A percentile compares a stretch with the other conserved stretches of the same genome.
Conservation (phyloP, 495 filamentous ascomycete genomes). For the Penicillium cinerascens region DNA sequence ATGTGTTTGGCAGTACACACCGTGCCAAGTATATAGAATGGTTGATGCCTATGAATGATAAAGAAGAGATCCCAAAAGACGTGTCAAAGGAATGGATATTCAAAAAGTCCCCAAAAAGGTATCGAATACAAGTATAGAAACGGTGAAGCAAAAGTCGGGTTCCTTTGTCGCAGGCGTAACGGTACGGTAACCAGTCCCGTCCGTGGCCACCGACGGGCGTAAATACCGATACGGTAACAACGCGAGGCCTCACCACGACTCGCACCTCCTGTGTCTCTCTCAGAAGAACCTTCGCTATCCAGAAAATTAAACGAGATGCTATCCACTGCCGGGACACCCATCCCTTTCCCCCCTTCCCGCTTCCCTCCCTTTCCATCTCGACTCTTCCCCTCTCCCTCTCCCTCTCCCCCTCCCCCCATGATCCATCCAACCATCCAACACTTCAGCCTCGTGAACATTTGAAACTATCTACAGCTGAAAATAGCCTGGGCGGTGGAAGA, state of each 20-base stretch:
- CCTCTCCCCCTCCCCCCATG: conserved; percentile 9
- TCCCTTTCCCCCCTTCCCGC: conserved; percentile 25
- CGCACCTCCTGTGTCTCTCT: conserved; percentile 4
- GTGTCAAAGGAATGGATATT: too few relatives aligned
- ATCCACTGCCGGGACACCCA: conserved; percentile 18
- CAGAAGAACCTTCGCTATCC: conserved; percentile 7
- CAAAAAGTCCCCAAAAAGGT: too few relatives aligned
- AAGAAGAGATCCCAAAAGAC: neutral
- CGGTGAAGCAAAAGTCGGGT: neutral
- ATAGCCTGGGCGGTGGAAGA: conserved; percentile 14
- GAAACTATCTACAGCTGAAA: neutral
- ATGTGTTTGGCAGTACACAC: neutral
- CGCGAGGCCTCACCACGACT: neutral
- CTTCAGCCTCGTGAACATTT: conserved; percentile 14
- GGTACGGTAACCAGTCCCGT: neutral
- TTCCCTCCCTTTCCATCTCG: conserved; percentile 15
- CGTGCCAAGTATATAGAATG: neutral
- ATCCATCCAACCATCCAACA: conserved; percentile 6
- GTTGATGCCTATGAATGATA: neutral
- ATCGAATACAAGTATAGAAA: neutral
- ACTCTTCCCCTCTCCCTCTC: conserved; percentile 15
- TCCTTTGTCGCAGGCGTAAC: neutral
- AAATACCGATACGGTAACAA: conserved; percentile 1
- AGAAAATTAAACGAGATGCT: conserved; percentile 24
- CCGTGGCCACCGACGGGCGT: too few relatives aligned